Conservation (phyloP, 163 green algal species). For the Scenedesmus sp. region DNA sequence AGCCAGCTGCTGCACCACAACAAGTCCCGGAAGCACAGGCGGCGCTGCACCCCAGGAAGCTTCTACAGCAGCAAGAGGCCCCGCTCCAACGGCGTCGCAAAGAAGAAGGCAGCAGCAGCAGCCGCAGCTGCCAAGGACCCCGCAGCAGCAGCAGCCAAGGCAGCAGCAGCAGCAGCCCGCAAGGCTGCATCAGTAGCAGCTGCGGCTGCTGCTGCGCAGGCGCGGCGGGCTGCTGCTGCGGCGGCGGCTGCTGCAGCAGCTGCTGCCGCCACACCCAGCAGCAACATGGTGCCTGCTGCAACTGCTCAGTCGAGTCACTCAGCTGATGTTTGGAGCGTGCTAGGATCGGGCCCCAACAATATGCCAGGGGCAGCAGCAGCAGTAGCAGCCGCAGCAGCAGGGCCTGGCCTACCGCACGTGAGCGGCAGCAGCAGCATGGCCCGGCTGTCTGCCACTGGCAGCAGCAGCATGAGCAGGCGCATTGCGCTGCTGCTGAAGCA, state of each 20-base stretch:
- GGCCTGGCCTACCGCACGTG: not conserved
- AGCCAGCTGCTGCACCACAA: constrained; percentile 68
- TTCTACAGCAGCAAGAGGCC: constrained; percentile 30
- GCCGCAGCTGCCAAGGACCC: constrained; percentile 1
- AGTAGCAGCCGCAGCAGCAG: not conserved
- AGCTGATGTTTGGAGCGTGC: not conserved
- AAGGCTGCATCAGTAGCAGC: constrained; percentile 8
- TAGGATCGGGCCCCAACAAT: not conserved
- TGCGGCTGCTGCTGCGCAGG: not conserved
- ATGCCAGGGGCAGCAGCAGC: not conserved
- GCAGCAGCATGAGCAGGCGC: not conserved
- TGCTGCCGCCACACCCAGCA: not conserved
- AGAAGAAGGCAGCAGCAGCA: constrained; percentile 25
- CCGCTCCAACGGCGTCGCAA: not conserved
- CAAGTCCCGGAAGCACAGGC: constrained; percentile 54
- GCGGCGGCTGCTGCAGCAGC: not conserved
- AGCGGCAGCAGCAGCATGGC: not conserved
- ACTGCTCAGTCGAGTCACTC: not conserved
- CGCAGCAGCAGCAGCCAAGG: not conserved
- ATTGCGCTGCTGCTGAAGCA: not conserved
- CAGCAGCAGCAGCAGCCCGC: not conserved
- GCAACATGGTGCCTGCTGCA: not conserved
- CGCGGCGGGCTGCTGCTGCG: not conserved
- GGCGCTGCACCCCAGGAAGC: constrained; percentile 24
- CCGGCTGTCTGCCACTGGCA: not conserved